These are phyloP conservation scores for Gloeostereum incarnatum DNA, from an alignment of 768 basidiomycete species.

Conservation along the genomic window DNA sequence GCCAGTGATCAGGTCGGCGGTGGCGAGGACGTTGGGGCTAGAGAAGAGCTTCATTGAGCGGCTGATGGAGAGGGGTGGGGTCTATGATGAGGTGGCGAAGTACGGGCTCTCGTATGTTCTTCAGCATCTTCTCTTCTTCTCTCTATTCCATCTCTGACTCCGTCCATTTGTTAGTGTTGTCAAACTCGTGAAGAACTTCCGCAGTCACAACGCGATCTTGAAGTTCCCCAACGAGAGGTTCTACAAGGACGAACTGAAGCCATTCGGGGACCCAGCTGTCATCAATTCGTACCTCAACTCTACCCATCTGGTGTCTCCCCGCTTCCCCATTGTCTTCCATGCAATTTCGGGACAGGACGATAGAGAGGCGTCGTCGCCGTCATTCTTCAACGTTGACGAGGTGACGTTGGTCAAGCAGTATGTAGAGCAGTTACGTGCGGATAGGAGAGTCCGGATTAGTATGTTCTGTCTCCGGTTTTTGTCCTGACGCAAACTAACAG, in stretches of 20 bases:
- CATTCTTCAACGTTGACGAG: constrained; percentile 64
- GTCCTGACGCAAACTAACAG: background rate
- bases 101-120: too few relatives aligned
- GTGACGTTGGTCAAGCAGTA: constrained; percentile 44
- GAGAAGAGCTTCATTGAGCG: constrained; percentile 56
- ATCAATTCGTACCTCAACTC: constrained; percentile 17
- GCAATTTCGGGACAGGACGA: constrained; percentile 50
- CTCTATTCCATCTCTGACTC: too few relatives aligned
- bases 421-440: constrained; percentile 8
- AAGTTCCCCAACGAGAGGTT: constrained; percentile 53
- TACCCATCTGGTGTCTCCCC: constrained; percentile 27
- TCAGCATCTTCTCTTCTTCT: too few relatives aligned
- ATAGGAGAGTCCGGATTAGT: constrained; percentile 18
- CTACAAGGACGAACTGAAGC: constrained; percentile 43
- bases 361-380: constrained; percentile 59
- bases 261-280: constrained; percentile 30
- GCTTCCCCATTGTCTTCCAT: constrained; percentile 59
- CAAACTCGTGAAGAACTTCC: constrained; percentile 56
- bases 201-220: constrained; percentile 54
- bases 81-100: too few relatives aligned
- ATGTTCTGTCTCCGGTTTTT: constrained; percentile 1
- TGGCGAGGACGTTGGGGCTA: constrained; percentile 49
- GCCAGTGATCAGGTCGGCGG: constrained; percentile 50
- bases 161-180: too few relatives aligned
- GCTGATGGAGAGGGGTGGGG: constrained; percentile 40